Conservation (phyloP, 495 filamentous ascomycete genomes). For the Ramalina intermedia region DNA sequence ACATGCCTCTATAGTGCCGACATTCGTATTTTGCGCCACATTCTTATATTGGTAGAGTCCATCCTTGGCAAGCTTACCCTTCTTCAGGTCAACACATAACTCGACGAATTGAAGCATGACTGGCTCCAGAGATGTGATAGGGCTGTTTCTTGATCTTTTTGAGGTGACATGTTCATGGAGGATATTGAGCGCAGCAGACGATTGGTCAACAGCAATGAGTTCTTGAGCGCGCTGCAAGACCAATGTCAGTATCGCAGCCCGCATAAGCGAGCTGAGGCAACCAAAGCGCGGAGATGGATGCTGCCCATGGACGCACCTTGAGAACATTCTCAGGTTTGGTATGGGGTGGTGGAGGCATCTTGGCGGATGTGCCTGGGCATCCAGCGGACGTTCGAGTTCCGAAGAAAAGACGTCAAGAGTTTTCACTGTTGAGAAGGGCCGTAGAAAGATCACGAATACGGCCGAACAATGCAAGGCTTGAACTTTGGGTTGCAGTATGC, state of each 20-base stretch:
- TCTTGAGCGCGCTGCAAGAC: conserved; percentile 67
- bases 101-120: conserved; percentile 97
- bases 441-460: too few species aligned
- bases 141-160: conserved; percentile 92
- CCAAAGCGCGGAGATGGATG: background rate
- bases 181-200: conserved; percentile 77
- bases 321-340: conserved; percentile 98
- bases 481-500: too few species aligned
- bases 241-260: conserved; percentile 7
- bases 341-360: conserved; percentile 88
- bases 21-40: conserved; percentile 96
- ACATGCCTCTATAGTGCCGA: conserved; percentile 85
- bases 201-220: conserved; percentile 93
- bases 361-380: conserved; percentile 23
- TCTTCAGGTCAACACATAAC: conserved; percentile 87
- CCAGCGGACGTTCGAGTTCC: too few species aligned
- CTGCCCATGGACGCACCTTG: conserved; percentile 40
- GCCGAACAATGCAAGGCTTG: too few species aligned
- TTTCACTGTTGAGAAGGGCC: too few species aligned
- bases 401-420: too few species aligned
- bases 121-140: conserved; percentile 90
- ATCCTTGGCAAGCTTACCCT: conserved; percentile 96
- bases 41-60: conserved; percentile 99
- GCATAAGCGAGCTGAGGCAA: background rate
- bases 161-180: conserved; percentile 99